A percentile compares a stretch with the other conserved stretches of the same genome.
These are phyloP conservation scores for Lactarius deliciosus DNA, from an alignment of 768 basidiomycete species.

Conservation along the genomic window DNA sequence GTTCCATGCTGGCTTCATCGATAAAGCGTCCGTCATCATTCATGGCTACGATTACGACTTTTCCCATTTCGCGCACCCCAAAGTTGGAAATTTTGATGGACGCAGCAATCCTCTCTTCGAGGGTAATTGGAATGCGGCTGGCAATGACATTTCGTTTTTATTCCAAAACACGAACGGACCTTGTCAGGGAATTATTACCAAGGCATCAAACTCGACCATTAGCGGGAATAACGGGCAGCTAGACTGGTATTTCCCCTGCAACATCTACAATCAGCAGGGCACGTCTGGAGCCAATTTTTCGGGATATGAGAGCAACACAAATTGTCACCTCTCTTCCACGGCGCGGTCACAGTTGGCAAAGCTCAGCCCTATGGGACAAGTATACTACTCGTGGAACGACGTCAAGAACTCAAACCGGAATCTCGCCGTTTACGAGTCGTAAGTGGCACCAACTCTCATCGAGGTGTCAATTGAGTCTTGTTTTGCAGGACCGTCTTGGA, in stretches of 20 bases:
- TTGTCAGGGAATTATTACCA: slow-evolving; percentile 75
- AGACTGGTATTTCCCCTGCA: slow-evolving; percentile 99
- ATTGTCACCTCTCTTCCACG: slow-evolving; percentile 66
- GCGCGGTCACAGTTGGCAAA: slow-evolving; percentile 54
- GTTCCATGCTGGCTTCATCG: slow-evolving; percentile 76
- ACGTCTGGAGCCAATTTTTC: slow-evolving; percentile 62
- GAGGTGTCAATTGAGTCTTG: slow-evolving; percentile 20
- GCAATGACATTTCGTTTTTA: slow-evolving; percentile 90
- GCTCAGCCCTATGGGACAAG: slow-evolving; percentile 68
- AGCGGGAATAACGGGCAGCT: slow-evolving; percentile 55
- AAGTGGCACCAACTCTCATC: slow-evolving; percentile 38
- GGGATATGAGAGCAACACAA: slow-evolving; percentile 58
- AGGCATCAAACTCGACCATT: slow-evolving; percentile 69
- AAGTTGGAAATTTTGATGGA: slow-evolving; percentile 72
- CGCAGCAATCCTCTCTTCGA: slow-evolving; percentile 79
- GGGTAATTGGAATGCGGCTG: slow-evolving; percentile 72
- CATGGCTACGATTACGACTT: slow-evolving; percentile 96
- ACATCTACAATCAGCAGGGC: slow-evolving; percentile 76
- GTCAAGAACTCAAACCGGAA: slow-evolving; percentile 67
- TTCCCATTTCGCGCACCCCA: slow-evolving; percentile 80
- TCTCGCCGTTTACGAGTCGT: slow-evolving; percentile 94
- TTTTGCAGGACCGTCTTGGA: slow-evolving; percentile 78
- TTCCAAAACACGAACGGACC: slow-evolving; percentile 91
- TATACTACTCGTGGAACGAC: slow-evolving; percentile 93
- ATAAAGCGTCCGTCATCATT: slow-evolving; percentile 82